Evolutionary conservation across 495 filamentous ascomycete genomes (phyloP).

Genomic region (Filosporella fistucella): DNA sequence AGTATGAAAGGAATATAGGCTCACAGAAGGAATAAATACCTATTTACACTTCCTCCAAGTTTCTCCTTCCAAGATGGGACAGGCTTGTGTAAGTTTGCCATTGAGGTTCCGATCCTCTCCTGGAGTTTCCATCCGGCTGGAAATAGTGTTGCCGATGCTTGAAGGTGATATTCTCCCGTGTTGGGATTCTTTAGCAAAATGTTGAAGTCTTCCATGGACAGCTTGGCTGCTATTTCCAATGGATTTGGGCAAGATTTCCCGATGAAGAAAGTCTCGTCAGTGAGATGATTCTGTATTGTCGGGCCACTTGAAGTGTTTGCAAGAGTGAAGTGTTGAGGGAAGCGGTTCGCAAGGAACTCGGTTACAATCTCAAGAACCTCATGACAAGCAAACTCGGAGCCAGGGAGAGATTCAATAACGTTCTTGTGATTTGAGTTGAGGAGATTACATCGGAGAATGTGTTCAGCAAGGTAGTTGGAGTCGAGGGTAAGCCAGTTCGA

Average conservation of each 20-base stretch:
- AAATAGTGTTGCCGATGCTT: constrained; percentile 54
- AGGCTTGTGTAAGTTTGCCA: constrained; percentile 45
- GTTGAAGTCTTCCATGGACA: constrained; percentile 56
- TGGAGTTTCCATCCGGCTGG: constrained; percentile 53
- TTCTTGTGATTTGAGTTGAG: constrained; percentile 35
- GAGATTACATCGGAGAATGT: constrained; percentile 38
- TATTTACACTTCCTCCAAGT: constrained; percentile 43
- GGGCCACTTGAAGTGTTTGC: constrained; percentile 10
- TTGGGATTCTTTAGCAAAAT: constrained; percentile 46
- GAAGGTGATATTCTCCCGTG: constrained; percentile 38
- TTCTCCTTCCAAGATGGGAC: constrained; percentile 53
- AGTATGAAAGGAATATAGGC: constrained; percentile 1
- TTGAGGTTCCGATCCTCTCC: constrained; percentile 49
- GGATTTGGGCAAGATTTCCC: constrained; percentile 32
- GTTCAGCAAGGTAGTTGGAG: constrained; percentile 45
- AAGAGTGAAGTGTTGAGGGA: constrained; percentile 39
- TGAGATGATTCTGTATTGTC: constrained; percentile 42
- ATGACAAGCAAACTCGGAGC: constrained; percentile 43
- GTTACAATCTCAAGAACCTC: constrained; percentile 48
- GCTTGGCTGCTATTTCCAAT: constrained; percentile 50
- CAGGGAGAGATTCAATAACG: constrained; percentile 45
- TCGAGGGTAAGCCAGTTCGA: constrained; percentile 53
- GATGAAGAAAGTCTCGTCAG: constrained; percentile 41
- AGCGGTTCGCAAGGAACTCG: constrained; percentile 43
- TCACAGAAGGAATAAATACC: constrained; percentile 32